Evolutionary conservation across 176 grass and related monocot genomes (phyloP).

Genomic region (Bromus sterilis): DNA sequence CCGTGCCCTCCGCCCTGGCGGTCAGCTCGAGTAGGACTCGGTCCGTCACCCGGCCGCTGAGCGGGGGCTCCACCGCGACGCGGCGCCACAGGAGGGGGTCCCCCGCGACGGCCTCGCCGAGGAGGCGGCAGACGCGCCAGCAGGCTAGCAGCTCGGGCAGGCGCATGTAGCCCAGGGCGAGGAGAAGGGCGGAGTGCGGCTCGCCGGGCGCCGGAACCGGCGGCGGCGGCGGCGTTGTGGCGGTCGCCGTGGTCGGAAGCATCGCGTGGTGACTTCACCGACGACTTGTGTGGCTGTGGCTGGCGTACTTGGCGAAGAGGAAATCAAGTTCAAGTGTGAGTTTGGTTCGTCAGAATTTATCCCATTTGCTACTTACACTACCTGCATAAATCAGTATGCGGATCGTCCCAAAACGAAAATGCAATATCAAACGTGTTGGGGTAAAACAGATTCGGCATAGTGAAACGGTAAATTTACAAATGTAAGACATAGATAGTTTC

Average conservation of each 20-base stretch:
- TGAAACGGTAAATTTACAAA: too few relatives aligned
- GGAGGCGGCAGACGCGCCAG: constrained; percentile 28
- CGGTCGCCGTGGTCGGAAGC: constrained; percentile 26
- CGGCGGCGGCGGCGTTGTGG: not conserved
- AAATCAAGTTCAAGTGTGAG: not conserved
- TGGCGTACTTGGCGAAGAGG: not conserved
- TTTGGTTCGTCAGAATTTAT: not conserved
- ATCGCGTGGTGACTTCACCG: constrained; percentile 1
- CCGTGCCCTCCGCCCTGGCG: constrained; percentile 19
- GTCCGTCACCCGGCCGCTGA: constrained; percentile 30
- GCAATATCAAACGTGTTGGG: too few relatives aligned
- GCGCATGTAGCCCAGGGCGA: constrained; percentile 52
- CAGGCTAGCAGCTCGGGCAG: constrained; percentile 60
- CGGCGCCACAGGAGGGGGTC: constrained; percentile 47
- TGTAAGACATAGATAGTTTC: too few relatives aligned
- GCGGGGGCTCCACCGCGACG: constrained; percentile 29
- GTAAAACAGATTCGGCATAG: too few relatives aligned
- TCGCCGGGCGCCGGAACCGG: not conserved
- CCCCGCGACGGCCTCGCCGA: constrained; percentile 38
- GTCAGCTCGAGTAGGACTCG: constrained; percentile 19
- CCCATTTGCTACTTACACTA: too few relatives aligned
- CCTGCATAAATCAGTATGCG: too few relatives aligned
- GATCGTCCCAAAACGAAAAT: too few relatives aligned
- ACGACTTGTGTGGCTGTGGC: not conserved
- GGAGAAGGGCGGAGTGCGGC: constrained; percentile 46